phyloP scores from a whole-genome alignment of 2,329 filamentous ascomycete species.

The Aspergillus cejpii region DNA sequence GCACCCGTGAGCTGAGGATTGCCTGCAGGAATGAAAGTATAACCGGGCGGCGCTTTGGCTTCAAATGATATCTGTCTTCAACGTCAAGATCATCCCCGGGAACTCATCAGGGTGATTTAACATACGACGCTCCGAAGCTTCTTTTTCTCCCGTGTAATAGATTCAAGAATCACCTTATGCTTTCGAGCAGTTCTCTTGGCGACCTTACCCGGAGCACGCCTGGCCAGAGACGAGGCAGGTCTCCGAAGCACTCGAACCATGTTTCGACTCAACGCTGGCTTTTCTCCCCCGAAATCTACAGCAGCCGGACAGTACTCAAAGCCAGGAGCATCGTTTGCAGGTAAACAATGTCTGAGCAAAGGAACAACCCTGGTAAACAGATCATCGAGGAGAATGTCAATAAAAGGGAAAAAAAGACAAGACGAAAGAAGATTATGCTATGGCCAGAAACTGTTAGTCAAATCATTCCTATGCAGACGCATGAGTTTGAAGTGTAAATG shows the following conservation, averaged over 20 bases:
- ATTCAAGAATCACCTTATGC: constrained; percentile 55
- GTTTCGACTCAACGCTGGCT: constrained; percentile 14
- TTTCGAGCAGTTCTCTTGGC: constrained; percentile 34
- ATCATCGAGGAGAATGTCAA: constrained; percentile 2
- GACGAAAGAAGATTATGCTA: constrained; percentile 3
- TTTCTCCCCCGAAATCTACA: constrained; percentile 16
- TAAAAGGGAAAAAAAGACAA: neutral
- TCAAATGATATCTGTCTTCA: constrained; percentile 48
- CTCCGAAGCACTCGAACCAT: constrained; percentile 37
- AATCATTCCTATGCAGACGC: constrained; percentile 15
- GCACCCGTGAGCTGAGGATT: constrained; percentile 53
- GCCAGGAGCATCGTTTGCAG: constrained; percentile 16
- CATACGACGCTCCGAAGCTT: constrained; percentile 50
- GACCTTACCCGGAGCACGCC: constrained; percentile 30
- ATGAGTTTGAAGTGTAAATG: constrained; percentile 5
- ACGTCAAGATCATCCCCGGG: constrained; percentile 29
- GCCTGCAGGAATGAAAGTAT: constrained; percentile 55
- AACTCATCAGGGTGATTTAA: constrained; percentile 11
- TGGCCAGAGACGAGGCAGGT: constrained; percentile 29
- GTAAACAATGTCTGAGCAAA: constrained; percentile 4
- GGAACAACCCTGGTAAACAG: neutral
- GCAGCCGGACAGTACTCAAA: constrained; percentile 12
- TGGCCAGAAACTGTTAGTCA: constrained; percentile 11
- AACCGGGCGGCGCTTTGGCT: constrained; percentile 51
- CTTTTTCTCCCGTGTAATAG: constrained; percentile 54